Evolutionary conservation across 139 green algal species (phyloP).

Genomic region (Prasinococcaceae sp.): DNA sequence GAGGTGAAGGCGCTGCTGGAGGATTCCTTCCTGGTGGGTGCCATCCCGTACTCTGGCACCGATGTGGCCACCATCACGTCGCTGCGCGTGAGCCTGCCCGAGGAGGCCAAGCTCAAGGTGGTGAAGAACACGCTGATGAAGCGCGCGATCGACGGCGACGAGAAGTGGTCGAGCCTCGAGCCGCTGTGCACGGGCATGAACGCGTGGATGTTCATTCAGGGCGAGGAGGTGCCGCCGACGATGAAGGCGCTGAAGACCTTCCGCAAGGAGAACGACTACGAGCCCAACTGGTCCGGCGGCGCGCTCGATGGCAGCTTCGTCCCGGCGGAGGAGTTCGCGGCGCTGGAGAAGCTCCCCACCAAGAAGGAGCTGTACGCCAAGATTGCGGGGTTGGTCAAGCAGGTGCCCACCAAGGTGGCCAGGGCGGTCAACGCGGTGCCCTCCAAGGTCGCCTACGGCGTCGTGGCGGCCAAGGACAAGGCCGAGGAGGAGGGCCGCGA

Average conservation of each 20-base stretch:
- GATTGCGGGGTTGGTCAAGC: background rate
- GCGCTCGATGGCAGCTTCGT: constrained; percentile 5
- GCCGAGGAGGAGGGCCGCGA: too few species aligned
- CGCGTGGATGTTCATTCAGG: constrained; percentile 17
- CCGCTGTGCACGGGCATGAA: constrained; percentile 22
- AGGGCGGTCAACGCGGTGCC: background rate
- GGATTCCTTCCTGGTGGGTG: constrained; percentile 7
- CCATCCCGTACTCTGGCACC: constrained; percentile 21
- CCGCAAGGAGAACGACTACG: background rate
- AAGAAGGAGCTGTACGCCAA: background rate
- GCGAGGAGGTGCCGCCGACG: constrained; percentile 15
- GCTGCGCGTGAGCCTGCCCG: constrained; percentile 14
- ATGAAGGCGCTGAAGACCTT: constrained; percentile 15
- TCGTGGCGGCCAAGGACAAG: too few species aligned
- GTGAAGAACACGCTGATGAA: constrained; percentile 20
- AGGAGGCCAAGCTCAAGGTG: constrained; percentile 9
- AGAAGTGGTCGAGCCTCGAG: constrained; percentile 7
- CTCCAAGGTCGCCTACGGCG: too few species aligned
- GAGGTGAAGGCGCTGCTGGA: constrained; percentile 17
- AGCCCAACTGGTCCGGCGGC: background rate
- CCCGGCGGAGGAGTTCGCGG: constrained; percentile 4
- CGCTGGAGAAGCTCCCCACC: constrained; percentile 7
- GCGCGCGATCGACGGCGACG: constrained; percentile 12
- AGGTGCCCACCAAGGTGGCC: background rate
- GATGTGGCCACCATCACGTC: background rate